These are phyloP conservation scores for Microsporum canis DNA, from an alignment of 2,329 filamentous ascomycete species.

Conservation along the genomic window DNA sequence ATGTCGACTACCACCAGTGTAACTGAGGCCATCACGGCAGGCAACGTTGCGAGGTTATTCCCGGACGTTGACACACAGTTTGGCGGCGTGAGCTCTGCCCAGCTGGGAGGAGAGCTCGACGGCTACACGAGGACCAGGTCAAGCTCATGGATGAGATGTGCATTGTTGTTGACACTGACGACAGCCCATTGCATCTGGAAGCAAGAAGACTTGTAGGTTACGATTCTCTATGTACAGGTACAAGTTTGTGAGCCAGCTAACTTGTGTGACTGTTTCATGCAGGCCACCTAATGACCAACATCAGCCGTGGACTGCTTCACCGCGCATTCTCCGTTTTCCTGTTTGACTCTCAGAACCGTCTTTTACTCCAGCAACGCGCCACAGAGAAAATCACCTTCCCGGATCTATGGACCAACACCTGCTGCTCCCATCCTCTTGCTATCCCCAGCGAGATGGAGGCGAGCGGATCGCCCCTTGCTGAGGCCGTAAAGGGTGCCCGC, in stretches of 20 bases:
- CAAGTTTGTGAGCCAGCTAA: background rate
- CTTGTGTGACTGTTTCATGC: conserved; percentile 4
- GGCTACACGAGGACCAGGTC: conserved; percentile 96
- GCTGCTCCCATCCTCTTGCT: conserved; percentile 92
- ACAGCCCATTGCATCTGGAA: conserved; percentile 87
- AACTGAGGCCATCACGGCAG: conserved; percentile 61
- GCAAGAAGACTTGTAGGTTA: conserved; percentile 83
- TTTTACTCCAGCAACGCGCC: conserved; percentile 91
- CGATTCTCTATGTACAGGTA: background rate
- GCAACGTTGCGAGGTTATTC: conserved; percentile 78
- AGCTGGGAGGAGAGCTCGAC: conserved; percentile 58
- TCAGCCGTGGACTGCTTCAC: conserved; percentile 88
- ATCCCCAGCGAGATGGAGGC: conserved; percentile 68
- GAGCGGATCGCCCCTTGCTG: conserved; percentile 59
- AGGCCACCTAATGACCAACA: conserved; percentile 99
- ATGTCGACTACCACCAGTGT: conserved; percentile 41
- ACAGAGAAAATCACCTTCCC: conserved; percentile 98
- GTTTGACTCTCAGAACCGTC: conserved; percentile 84
- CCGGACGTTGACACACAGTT: conserved; percentile 61
- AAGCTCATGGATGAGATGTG: conserved; percentile 97
- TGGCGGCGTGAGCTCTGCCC: conserved; percentile 37
- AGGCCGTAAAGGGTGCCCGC: conserved; percentile 76
- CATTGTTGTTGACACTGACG: conserved; percentile 89
- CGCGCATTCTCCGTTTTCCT: conserved; percentile 97
- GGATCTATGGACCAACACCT: conserved; percentile 99